Conservation (phyloP, 805 yeast species). For the Soucietia sequanensis region DNA sequence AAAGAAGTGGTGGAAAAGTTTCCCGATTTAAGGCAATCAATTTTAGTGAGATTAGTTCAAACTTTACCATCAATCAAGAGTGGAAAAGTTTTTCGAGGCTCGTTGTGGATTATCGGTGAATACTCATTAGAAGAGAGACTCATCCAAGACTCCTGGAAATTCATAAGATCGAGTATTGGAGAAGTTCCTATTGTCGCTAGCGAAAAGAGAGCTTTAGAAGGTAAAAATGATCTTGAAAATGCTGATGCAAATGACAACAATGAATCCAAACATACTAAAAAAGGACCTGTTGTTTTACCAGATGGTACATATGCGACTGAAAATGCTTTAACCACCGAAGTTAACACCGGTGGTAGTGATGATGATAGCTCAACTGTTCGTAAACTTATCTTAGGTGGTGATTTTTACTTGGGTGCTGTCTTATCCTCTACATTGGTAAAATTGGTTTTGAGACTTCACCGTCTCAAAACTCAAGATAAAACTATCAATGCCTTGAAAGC, state of each 20-base stretch:
- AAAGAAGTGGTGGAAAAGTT: constrained; percentile 92
- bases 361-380: constrained; percentile 69
- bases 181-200: constrained; percentile 86
- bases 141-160: constrained; percentile 83
- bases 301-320: constrained; percentile 99
- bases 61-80: constrained; percentile 70
- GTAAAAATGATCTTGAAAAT: constrained; percentile 17
- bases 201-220: constrained; percentile 46
- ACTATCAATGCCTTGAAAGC: constrained; percentile 83
- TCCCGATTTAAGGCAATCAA: constrained; percentile 70
- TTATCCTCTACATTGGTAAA: constrained; percentile 86
- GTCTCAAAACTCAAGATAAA: constrained; percentile 51
- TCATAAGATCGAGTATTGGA: constrained; percentile 78
- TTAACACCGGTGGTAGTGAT: constrained; percentile 31
- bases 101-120: constrained; percentile 96
- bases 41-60: constrained; percentile 59
- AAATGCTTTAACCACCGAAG: constrained; percentile 62
- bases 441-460: constrained; percentile 73
- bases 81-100: constrained; percentile 90
- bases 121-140: constrained; percentile 70
- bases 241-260: constrained; percentile 34
- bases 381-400: constrained; percentile 78
- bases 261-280: constrained; percentile 21
- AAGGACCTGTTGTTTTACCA: constrained; percentile 86
- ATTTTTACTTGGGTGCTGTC: constrained; percentile 86